A percentile compares a stretch with the other conserved stretches of the same genome.
phyloP scores from a whole-genome alignment of 2,329 filamentous ascomycete species.

The Venturia oleaginea region DNA sequence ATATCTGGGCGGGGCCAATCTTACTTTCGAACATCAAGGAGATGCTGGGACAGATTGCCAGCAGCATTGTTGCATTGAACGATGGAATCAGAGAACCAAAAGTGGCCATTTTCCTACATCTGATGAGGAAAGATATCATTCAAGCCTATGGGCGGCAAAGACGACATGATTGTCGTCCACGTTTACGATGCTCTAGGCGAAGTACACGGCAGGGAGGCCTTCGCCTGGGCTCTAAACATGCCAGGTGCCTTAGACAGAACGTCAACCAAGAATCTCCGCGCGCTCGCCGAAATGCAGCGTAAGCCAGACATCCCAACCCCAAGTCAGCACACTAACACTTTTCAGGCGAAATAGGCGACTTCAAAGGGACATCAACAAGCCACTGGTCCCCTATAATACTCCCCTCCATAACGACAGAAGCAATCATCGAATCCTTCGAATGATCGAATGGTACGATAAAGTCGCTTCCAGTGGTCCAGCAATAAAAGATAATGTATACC shows the following conservation, averaged over 20 bases:
- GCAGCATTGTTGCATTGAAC: slow-evolving; percentile 9
- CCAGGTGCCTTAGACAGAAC: slow-evolving; percentile 11
- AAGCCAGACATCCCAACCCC: not conserved
- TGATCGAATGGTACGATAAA: slow-evolving; percentile 11
- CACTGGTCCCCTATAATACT: slow-evolving; percentile 9
- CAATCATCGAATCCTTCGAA: slow-evolving; percentile 7
- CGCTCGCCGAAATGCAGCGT: slow-evolving; percentile 9
- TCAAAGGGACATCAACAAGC: slow-evolving; percentile 1
- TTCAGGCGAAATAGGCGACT: not conserved
- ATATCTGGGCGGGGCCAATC: slow-evolving; percentile 17
- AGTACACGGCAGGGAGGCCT: slow-evolving; percentile 5
- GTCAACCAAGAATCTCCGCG: not conserved
- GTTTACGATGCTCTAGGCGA: slow-evolving; percentile 12
- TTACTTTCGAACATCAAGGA: not conserved
- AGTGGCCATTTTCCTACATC: slow-evolving; percentile 11
- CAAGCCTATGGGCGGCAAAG: slow-evolving; percentile 12
- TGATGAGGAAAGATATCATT: slow-evolving; percentile 8
- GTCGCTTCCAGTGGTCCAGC: not conserved
- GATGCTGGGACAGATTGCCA: not conserved
- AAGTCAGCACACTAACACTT: not conserved
- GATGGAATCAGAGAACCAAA: not conserved
- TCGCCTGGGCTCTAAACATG: slow-evolving; percentile 9
- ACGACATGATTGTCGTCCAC: slow-evolving; percentile 13
- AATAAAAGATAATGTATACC: not conserved
- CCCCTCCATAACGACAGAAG: not conserved